Conservation (phyloP, 2,329 filamentous ascomycete genomes). For the Talaromyces pinophilus region DNA sequence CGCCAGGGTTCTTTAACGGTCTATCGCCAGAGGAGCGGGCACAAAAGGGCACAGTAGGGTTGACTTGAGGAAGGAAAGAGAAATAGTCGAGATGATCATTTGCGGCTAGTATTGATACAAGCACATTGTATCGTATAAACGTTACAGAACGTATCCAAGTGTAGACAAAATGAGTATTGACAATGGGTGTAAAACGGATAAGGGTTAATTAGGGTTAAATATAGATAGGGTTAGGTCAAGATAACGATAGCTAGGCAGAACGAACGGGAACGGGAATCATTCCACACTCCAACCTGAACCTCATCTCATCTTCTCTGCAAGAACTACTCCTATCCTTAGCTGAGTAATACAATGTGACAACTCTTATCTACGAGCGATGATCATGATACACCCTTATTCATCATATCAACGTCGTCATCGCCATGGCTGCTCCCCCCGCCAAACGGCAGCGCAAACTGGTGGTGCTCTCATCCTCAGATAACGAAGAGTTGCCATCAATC, state of each 20-base stretch:
- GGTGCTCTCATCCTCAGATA: constrained; percentile 31
- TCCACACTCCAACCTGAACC: neutral
- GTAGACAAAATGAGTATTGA: neutral
- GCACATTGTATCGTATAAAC: neutral
- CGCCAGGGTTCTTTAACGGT: constrained; percentile 23
- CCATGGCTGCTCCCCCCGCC: constrained; percentile 39
- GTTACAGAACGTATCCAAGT: neutral
- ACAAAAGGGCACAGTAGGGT: neutral
- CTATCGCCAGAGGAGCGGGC: constrained; percentile 9
- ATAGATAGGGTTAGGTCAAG: neutral
- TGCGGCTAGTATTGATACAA: neutral
- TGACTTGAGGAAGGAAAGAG: neutral
- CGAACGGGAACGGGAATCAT: neutral
- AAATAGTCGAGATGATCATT: neutral
- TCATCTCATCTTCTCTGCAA: neutral
- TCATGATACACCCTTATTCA: neutral
- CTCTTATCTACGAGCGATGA: constrained; percentile 3
- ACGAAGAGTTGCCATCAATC: constrained; percentile 9
- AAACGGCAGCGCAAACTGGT: constrained; percentile 42
- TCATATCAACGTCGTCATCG: neutral
- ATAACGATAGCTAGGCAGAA: neutral
- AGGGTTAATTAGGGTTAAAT: neutral
- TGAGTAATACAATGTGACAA: neutral
- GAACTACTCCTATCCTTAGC: neutral
- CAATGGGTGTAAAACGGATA: neutral